Evolutionary conservation across 2,329 filamentous ascomycete genomes (phyloP), one percentile per base, ranked within the genome.

Genomic region (Sarocladium kiliense): DNA sequence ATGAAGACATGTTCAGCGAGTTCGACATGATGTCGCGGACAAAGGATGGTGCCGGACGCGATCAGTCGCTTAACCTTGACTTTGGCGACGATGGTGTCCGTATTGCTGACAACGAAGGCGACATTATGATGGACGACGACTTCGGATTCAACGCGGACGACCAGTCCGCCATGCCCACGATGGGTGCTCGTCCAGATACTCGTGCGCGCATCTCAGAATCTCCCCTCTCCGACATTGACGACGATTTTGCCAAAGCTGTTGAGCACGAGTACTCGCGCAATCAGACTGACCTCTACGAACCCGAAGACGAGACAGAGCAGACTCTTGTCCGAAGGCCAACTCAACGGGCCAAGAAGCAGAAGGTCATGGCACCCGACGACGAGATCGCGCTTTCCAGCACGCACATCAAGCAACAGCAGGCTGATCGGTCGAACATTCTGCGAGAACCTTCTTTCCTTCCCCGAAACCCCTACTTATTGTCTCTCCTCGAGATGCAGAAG

Each of bases 401-500:
- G 30, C 84, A 93, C 61, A 91, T 99, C 72, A 91, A 90, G 68
- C 85, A 88, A 60, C 91, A 95, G 68, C 91, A 96, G 68, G 80
- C 85, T 56, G 90, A 96, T 67, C 88, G 89, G 60, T 87, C 90
- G 45, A 90, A 88, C 64, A 97, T 97, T 58, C 78, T 96, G 56
- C 92, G 88, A 71, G 82, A 87, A 1, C 85, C 89, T 6, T 85
- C 86, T 1, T 96, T 95, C 71, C 77, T 99, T 44, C 91, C 93
- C 1, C 85, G 89, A 37, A 91, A 99, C 62, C 90, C 92, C 1
- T 85, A 93, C 54, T 78, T 97, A 14, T 79, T 97, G 27, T 89
- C 91, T 32, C 76, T 99, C 21, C 88, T 96, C 77, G 90, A 92
- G 63, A 88, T 97, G 81, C 94, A 97, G 70, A 91, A 88, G 73